Percentiles rank a stretch among this genome's conserved stretches.
These are phyloP conservation scores for Ceratobasidium theobromae DNA, from an alignment of 1,284 basidiomycete genomes.

Conservation along the genomic window DNA sequence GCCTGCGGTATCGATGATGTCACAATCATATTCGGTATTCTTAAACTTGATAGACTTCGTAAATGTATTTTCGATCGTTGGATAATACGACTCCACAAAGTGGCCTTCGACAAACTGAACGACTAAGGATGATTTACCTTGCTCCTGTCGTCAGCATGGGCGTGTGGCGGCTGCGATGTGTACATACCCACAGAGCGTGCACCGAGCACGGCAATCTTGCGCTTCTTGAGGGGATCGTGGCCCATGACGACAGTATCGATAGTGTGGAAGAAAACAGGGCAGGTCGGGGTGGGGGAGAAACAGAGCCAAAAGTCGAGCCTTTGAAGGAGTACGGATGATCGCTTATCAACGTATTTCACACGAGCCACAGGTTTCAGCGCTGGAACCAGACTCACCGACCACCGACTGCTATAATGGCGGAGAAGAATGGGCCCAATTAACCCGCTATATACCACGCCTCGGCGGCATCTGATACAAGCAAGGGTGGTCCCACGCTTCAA, in stretches of 20 bases:
- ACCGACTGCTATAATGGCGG: background rate
- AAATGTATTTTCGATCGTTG: constrained; percentile 91
- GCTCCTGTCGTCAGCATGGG: background rate
- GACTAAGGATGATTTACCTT: constrained; percentile 80
- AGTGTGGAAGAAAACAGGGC: background rate
- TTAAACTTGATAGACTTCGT: constrained; percentile 83
- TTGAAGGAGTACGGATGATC: constrained; percentile 27
- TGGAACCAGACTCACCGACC: background rate
- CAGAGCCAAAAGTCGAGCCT: background rate
- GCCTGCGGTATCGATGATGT: constrained; percentile 98
- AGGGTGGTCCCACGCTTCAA: constrained; percentile 10
- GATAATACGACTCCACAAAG: constrained; percentile 84
- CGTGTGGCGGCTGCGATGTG: background rate
- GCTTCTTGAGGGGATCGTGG: constrained; percentile 58
- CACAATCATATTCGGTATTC: constrained; percentile 86
- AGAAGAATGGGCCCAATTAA: background rate
- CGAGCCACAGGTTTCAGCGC: constrained; percentile 12
- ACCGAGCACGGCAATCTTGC: constrained; percentile 81
- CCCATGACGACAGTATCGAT: background rate
- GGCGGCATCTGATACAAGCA: background rate
- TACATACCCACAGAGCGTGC: constrained; percentile 77
- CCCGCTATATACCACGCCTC: background rate
- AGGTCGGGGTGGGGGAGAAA: background rate
- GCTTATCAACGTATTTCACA: constrained; percentile 27
- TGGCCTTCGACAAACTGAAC: constrained; percentile 70